Evolutionary conservation across 1,139 yeast species (phyloP), one percentile per base, ranked within the genome.

Genomic region (Blastobotrys persicus): DNA sequence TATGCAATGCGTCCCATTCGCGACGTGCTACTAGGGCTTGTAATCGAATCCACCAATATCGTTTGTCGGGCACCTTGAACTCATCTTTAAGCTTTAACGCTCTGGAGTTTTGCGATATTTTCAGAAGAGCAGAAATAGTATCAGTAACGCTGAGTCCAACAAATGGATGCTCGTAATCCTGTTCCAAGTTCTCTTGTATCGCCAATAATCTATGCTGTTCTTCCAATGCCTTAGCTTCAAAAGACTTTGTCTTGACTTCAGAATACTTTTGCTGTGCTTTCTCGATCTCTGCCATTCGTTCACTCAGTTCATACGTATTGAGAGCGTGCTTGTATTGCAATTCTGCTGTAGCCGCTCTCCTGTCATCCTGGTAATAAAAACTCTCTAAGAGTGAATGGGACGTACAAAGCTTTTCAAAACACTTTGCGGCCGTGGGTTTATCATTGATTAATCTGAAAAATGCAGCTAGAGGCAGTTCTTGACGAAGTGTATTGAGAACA

Each of bases 31-130:
- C 72, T 46, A 80, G 74, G 0, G 79, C 77, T 18, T 78, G 77
- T 17, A 89, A 65, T 19, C 82, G 80, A 28, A 83, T 68, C 68
- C 80, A 78, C 75, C 88, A 82, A 54, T 76, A 79, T 54, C 86
- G 85, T 53, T 76, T 79, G 6, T 79, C 84, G 0, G 82, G 69
- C 0, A 91, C 67, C 47, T 79, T 81, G 63, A 87, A 82, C 17
- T 81, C 85, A 52, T 79, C 79, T 5, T 77, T 73, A 2, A 88
- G 61, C 51, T 77, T 78, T 1, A 68, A 62, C 0, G 91, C 88
- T 39, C 77, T 74, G 42, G 78, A 76, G 13, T 78, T 64, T 61
- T 87, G 95, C 43, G 80, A 74, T 64, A 83, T 72, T 34, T 70
- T 64, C 3, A 88, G 69, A 16, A 91, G 66, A 47, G 74, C 72